Base-by-base conservation (phyloP, 495 filamentous ascomycete genomes). In the Podospora fimiseda region DNA sequence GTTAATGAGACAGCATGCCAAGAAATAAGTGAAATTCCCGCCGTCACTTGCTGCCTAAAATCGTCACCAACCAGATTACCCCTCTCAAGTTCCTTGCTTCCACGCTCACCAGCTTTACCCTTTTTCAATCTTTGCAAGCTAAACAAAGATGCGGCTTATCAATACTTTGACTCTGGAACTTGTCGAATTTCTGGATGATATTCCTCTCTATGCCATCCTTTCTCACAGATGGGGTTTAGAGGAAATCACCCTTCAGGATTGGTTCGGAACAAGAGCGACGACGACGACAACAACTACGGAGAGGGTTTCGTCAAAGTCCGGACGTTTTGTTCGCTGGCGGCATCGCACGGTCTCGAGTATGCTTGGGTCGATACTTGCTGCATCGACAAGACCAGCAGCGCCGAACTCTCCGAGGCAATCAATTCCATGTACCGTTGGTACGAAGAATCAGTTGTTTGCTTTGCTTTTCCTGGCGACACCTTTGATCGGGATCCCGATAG, bases 361-460 rank as follows among this genome's bases (percentile, higher is more conserved):
- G 20, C 57, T 14, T 74, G 71, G 71, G 55, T 67, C 41, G 70
- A 74, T 45, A 74, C 67, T 7, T 69, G 64, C 49, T 58, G 45
- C 43, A 75, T 75, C 39, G 63, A 75, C 58, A 70, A 72, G 51
- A 57, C 18, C 2, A 71, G 60, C 51, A 64, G 59, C 33, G 62
- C 68, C 4, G 71, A 73, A 55, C 63, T 74, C 8, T 63, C 65
- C 11, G 64, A 69, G 39, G 64, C 69, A 37, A 70, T 69, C 50
- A 70, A 70, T 47, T 62, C 63, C 20, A 67, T 74, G 71, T 59
- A 51, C 36, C 48, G 21, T 1, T 61, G 59, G 59, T 61, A 61
- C 43, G 22, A 38, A 14, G 22, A 54, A 2, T 50, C 59, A 1
- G 45, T 14, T n/a, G 27, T 61, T 13, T 63, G 62, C 55, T 63